phyloP scores from a whole-genome alignment of 345 rosid genomes.

The Mercurialis annua region DNA sequence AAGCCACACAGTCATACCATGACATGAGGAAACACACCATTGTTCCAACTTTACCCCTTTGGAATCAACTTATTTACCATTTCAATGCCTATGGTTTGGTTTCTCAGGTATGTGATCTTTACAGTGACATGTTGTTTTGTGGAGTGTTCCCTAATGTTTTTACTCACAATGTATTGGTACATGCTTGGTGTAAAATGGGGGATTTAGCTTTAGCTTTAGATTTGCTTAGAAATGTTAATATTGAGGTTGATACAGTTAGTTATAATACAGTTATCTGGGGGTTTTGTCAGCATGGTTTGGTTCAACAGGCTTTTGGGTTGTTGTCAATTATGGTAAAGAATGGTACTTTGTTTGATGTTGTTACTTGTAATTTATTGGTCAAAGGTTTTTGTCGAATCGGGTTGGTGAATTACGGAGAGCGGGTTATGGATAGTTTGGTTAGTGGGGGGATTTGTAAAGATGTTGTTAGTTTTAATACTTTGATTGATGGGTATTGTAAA shows the following conservation, averaged over 20 bases:
- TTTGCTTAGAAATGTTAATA: conserved; percentile 45
- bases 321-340: conserved; percentile 76
- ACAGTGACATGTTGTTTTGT: conserved; percentile 61
- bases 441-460: conserved; percentile 43
- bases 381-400: conserved; percentile 74
- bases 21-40: conserved; percentile 52
- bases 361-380: conserved; percentile 65
- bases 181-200: conserved; percentile 77
- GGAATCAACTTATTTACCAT: conserved; percentile 57
- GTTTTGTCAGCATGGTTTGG: conserved; percentile 63
- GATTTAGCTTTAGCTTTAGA: conserved; percentile 48
- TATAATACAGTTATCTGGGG: conserved; percentile 83
- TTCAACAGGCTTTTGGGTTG: conserved; percentile 50
- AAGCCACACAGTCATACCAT: conserved; percentile 53
- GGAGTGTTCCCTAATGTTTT: conserved; percentile 58
- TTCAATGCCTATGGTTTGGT: conserved; percentile 60
- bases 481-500: conserved; percentile 53
- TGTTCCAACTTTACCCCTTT: conserved; percentile 43
- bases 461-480: conserved; percentile 45
- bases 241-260: conserved; percentile 54
- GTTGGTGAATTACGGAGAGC: conserved; percentile 45
- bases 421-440: conserved; percentile 47
- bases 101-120: conserved; percentile 62
- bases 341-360: conserved; percentile 49
- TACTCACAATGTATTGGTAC: conserved; percentile 68